A percentile compares a stretch with the other conserved stretches of the same genome.
These are phyloP conservation scores for Phaseolus coccineus DNA, from an alignment of 331 rosid genomes.

Conservation along the genomic window DNA sequence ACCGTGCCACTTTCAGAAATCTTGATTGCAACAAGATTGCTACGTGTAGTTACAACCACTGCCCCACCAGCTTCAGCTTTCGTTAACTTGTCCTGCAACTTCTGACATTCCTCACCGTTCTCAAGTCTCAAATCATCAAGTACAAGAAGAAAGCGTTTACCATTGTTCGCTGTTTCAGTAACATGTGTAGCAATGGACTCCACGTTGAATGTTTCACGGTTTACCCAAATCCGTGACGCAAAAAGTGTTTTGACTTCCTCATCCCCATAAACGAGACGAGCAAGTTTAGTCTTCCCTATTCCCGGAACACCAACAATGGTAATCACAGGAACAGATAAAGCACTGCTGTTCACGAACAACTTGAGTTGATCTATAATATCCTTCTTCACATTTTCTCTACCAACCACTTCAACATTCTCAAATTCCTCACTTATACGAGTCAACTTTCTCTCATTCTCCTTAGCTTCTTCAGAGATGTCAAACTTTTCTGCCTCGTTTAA, in stretches of 20 bases:
- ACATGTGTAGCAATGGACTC: neutral
- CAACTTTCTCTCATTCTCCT: neutral
- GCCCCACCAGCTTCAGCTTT: neutral
- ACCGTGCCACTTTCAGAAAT: neutral
- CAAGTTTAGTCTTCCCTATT: neutral
- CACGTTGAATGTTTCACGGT: neutral
- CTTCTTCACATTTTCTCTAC: too few species aligned
- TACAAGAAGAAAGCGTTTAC: neutral
- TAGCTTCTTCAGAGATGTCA: neutral
- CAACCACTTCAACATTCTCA: too few species aligned
- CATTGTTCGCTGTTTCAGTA: neutral
- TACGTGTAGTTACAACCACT: constrained; percentile 8
- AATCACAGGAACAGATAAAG: too few species aligned
- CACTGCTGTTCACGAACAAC: too few species aligned
- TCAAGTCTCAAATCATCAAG: constrained; percentile 16
- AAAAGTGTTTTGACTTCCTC: constrained; percentile 1
- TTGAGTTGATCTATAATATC: too few species aligned
- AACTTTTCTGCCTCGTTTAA: neutral
- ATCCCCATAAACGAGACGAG: neutral
- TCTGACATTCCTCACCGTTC: neutral
- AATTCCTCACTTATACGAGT: neutral
- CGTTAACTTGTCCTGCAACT: neutral
- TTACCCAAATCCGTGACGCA: neutral
- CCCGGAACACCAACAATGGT: too few species aligned
- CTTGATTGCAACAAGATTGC: neutral